phyloP scores from a whole-genome alignment of 2,329 filamentous ascomycete species.

The Fusarium mundagurra region DNA sequence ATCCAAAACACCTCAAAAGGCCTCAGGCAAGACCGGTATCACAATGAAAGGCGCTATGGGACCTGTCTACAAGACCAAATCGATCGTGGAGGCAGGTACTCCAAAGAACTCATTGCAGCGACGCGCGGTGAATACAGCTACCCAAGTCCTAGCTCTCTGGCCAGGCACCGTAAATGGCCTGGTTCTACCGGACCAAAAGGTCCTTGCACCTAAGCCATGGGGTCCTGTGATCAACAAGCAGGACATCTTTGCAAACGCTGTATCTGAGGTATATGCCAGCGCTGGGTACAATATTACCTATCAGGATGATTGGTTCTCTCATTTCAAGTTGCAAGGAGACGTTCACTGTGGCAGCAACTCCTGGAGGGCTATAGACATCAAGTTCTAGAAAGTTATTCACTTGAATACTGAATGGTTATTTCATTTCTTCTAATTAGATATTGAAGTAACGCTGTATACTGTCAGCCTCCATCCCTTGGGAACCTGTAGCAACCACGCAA shows the following conservation, averaged over 20 bases:
- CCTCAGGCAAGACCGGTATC: neutral
- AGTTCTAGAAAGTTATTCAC: neutral
- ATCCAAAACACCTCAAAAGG: neutral
- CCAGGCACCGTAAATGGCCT: slow-evolving; percentile 37
- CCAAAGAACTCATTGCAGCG: neutral
- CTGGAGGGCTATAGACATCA: neutral
- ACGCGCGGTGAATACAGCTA: neutral
- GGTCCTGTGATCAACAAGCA: slow-evolving; percentile 39
- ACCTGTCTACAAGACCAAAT: slow-evolving; percentile 4
- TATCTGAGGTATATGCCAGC: slow-evolving; percentile 32
- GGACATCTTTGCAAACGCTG: slow-evolving; percentile 41
- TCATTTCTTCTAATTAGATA: neutral
- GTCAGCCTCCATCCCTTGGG: neutral
- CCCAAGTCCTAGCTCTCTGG: slow-evolving; percentile 5
- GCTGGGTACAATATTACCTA: slow-evolving; percentile 36
- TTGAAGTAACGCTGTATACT: no score
- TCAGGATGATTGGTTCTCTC: slow-evolving; percentile 44
- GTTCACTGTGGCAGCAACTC: slow-evolving; percentile 40
- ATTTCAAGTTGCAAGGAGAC: slow-evolving; percentile 39
- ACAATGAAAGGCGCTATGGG: neutral
- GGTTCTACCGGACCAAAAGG: slow-evolving; percentile 20
- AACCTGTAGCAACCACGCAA: neutral
- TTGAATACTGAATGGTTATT: neutral
- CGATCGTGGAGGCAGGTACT: slow-evolving; percentile 23
- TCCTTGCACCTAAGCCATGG: slow-evolving; percentile 41